Evolutionary conservation across 176 grass and related monocot species (phyloP).

Genomic region (Musa schizocarpa): DNA sequence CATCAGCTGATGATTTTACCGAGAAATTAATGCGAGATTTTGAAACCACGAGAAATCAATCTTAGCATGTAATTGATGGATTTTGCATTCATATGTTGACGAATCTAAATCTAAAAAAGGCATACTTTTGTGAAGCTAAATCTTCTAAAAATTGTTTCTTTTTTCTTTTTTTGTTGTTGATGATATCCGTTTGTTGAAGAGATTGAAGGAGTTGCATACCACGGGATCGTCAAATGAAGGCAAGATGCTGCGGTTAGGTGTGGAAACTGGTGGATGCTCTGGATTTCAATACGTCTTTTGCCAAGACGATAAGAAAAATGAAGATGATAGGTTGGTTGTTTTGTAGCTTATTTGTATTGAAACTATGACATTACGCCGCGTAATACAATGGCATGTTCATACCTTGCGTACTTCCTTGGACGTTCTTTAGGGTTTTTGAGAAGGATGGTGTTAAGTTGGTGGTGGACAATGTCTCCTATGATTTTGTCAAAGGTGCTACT

Average conservation of each 20-base stretch:
- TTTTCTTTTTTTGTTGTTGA: neutral
- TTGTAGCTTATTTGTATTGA: neutral
- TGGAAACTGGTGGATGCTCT: conserved; percentile 89
- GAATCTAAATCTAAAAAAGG: neutral
- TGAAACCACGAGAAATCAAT: neutral
- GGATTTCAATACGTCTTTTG: conserved; percentile 81
- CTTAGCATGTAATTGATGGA: neutral
- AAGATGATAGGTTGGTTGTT: conserved; percentile 34
- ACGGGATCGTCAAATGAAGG: conserved; percentile 47
- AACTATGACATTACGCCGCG: neutral
- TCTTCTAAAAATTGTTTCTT: neutral
- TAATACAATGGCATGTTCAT: neutral
- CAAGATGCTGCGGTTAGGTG: conserved; percentile 71
- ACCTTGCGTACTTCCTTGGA: neutral
- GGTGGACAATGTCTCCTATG: neutral
- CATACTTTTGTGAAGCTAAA: neutral
- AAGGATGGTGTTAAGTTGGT: conserved; percentile 58
- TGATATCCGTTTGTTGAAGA: conserved; percentile 31
- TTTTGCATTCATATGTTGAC: neutral
- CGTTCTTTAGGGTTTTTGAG: conserved; percentile 57
- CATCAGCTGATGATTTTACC: neutral
- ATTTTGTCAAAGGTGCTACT: neutral
- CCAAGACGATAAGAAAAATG: conserved; percentile 54
- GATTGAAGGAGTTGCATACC: conserved; percentile 59
- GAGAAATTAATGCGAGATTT: neutral